Base-by-base conservation (phyloP, 768 basidiomycete species). In the Auricularia auricula-judae region DNA sequence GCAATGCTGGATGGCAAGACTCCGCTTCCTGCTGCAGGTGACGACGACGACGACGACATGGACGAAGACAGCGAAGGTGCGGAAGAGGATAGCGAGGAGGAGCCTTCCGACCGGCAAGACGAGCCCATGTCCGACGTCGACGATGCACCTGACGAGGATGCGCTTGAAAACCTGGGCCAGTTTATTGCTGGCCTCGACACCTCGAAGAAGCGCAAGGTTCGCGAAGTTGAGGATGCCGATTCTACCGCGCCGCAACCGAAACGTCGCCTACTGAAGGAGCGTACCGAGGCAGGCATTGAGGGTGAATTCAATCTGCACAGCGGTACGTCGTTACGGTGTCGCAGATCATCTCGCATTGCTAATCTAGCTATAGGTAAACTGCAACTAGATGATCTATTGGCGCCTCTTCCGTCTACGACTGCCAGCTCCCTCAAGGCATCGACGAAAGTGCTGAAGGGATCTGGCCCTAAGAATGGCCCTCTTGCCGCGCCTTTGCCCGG, bases 401-500 rank as follows among this genome's bases (percentile, higher is more conserved):
- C 84, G 2, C 88, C 89, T 0, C 82, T 91, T 3, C 81, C 83
- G 0, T 81, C 82, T 2, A 81, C 85, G 62, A 85, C 85, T 4
- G 72, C 81, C 1, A 79, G 82, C 33, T 81, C 86, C 1, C 81
- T 93, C 36, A 85, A 87, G 72, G 86, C 85, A 68, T 82, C 86
- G 1, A 84, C 86, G 1, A 91, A 88, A 72, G 75, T 81, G 14
- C 79, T 92, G 16, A 78, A 79, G 2, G 74, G 80, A 0, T 76
- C 82, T 0, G 82, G 80, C 65, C 73, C 74, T 42, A 87, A 87
- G 70, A 79, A 76, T 29, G 80, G 82, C 66, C 79, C 88, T 0
- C 79, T 96, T 4, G 76, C 91, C 3, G 92, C 91, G 0, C 96
- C 96, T 0, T 78, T 99, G 0, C 93, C 93, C 8, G 86, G 87